Conservation (phyloP, 1,284 basidiomycete species). For the Rhodotorula sp. region DNA sequence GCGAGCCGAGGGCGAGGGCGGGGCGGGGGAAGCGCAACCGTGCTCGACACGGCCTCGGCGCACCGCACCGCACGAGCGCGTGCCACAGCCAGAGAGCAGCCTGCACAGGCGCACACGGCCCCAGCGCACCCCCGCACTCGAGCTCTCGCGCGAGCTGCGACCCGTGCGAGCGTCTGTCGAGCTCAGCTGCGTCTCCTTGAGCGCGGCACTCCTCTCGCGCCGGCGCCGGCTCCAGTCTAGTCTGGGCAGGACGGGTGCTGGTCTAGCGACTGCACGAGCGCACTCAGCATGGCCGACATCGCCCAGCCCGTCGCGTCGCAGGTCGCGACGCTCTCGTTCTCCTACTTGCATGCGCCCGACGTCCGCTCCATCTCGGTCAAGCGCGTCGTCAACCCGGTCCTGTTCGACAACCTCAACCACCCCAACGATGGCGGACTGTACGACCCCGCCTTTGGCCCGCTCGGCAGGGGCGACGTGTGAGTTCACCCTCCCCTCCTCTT, state of each 20-base stretch:
- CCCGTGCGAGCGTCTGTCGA: too few relatives aligned
- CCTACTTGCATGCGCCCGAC: slow-evolving; percentile 89
- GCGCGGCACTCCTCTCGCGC: too few relatives aligned
- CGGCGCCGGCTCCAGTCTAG: too few relatives aligned
- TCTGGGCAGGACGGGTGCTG: neutral
- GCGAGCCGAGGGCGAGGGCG: too few relatives aligned
- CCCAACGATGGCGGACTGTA: slow-evolving; percentile 93
- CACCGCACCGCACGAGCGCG: too few relatives aligned
- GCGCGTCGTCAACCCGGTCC: slow-evolving; percentile 88
- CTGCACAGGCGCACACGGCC: too few relatives aligned
- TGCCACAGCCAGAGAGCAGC: too few relatives aligned
- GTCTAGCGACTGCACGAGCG: neutral
- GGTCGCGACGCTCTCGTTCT: slow-evolving; percentile 86
- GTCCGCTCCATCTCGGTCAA: slow-evolving; percentile 92
- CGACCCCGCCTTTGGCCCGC: slow-evolving; percentile 91
- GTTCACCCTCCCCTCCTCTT: slow-evolving; percentile 46
- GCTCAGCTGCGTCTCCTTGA: too few relatives aligned
- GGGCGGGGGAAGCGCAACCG: too few relatives aligned
- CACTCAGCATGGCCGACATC: slow-evolving; percentile 62
- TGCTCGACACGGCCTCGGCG: too few relatives aligned
- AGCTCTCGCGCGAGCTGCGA: too few relatives aligned
- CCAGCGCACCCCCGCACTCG: too few relatives aligned
- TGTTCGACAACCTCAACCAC: slow-evolving; percentile 90
- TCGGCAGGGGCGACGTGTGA: slow-evolving; percentile 81
- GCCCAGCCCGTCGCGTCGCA: slow-evolving; percentile 82